Base-by-base conservation (phyloP, 495 filamentous ascomycete species). In the Penicillium canariense region DNA sequence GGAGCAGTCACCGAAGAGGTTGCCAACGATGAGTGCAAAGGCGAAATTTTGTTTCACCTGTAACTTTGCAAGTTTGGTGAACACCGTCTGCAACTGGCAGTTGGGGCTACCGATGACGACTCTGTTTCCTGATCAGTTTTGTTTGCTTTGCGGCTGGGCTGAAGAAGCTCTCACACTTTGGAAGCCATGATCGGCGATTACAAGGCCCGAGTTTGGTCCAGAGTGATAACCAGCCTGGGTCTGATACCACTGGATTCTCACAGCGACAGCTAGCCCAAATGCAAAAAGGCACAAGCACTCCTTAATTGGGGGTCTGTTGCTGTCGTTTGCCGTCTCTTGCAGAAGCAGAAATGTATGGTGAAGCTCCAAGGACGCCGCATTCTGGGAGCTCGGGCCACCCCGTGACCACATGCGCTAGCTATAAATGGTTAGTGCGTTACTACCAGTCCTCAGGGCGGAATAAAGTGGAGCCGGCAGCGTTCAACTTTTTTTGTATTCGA, bases 1-100 rank as follows among this genome's bases (percentile, higher is more conserved):
- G 4, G 68, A 61, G 62, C 67, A 55, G 44, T 72, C 68, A 27
- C 70, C 65, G 61, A 97, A 98, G 6, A 97, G 78, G 59, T 97
- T 86, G 48, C 94, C 94, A 17, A 84, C 79, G 36, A 96, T 72
- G 46, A 98, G 84, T 4, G 89, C 90, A 55, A 96, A 86, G 12
- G 88, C 76, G 68, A 97, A 96, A 56, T 75, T 79, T 63, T 95
- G 92, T 70, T 97, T 97, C 25, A 78, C 67, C 52, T 97, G 90
- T 7, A 96, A 71, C 18, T 85, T 81, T 1, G 84, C 70, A 9
- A 96, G 75, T 68, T 96, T 97, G 44, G 79, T 74, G 71, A 97
- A 94, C 0, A 87, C 83, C 12, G 83, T 68, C 36, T 74, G 71
- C 49, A 96, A 77, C 62, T 87, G 81, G 57, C 93, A 90, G 62